Percentiles rank a stretch among this genome's conserved stretches.
Evolutionary conservation across 2,329 filamentous ascomycete genomes (phyloP).

Genomic region (Ophiostoma ips): DNA sequence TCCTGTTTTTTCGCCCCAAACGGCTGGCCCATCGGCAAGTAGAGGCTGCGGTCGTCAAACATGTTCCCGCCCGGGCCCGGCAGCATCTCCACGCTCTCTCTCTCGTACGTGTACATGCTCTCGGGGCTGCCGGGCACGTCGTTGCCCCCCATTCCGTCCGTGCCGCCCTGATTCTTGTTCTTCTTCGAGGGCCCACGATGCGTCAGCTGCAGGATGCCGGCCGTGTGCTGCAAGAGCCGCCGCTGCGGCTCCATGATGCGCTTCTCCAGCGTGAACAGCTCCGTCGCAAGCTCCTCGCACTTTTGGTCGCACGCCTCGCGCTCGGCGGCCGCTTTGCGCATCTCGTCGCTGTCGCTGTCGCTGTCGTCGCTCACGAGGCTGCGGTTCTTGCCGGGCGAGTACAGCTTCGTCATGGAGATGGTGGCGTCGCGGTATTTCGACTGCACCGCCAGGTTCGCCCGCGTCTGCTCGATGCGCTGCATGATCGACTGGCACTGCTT

Average conservation of each 20-base stretch:
- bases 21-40: slow-evolving; percentile 52
- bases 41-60: slow-evolving; percentile 67
- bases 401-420: slow-evolving; percentile 69
- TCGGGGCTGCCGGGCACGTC: slow-evolving; percentile 62
- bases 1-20: slow-evolving; percentile 23
- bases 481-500: slow-evolving; percentile 63
- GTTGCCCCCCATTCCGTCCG: slow-evolving; percentile 29
- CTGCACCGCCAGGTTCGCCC: slow-evolving; percentile 75
- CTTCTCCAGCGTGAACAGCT: slow-evolving; percentile 69
- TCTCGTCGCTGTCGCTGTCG: slow-evolving; percentile 28
- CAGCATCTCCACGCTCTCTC: slow-evolving; percentile 39
- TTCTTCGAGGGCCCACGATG: slow-evolving; percentile 51
- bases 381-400: slow-evolving; percentile 42
- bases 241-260: slow-evolving; percentile 60
- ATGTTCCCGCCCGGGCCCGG: slow-evolving; percentile 31
- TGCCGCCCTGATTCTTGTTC: slow-evolving; percentile 21
- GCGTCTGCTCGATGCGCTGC: slow-evolving; percentile 67
- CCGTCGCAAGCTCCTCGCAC: slow-evolving; percentile 71
- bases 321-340: slow-evolving; percentile 57
- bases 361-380: slow-evolving; percentile 36
- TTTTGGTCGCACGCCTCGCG: slow-evolving; percentile 60
- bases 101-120: slow-evolving; percentile 56
- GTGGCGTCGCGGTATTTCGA: slow-evolving; percentile 91
- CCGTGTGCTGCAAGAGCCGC: slow-evolving; percentile 75
- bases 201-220: slow-evolving; percentile 80